A percentile compares a stretch with the other conserved stretches of the same genome.
Evolutionary conservation across 257 asterid genomes (phyloP).

Genomic region (Primulina huaijiensis): DNA sequence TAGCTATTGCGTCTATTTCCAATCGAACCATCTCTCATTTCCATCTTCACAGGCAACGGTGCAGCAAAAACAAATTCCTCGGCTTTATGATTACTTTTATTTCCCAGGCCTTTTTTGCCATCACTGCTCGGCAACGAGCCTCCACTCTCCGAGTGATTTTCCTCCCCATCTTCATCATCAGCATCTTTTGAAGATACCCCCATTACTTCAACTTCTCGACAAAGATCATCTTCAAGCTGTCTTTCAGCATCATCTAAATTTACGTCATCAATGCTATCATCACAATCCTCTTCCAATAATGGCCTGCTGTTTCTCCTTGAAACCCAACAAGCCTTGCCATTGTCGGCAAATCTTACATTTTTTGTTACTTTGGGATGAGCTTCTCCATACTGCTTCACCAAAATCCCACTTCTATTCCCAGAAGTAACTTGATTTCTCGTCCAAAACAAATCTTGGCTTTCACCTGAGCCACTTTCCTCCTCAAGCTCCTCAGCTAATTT

Average conservation of each 20-base stretch:
- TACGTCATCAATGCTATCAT: conserved; percentile 28
- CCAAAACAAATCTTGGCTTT: conserved; percentile 24
- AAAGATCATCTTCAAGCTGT: conserved; percentile 33
- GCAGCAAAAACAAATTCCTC: conserved; percentile 40
- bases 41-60: conserved; percentile 61
- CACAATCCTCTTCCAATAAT: conserved; percentile 29
- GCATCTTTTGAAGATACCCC: conserved; percentile 35
- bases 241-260: conserved; percentile 25
- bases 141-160: conserved; percentile 32
- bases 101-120: conserved; percentile 33
- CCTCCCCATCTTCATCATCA: conserved; percentile 39
- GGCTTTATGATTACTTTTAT: conserved; percentile 13
- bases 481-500: conserved; percentile 44
- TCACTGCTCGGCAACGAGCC: conserved; percentile 41
- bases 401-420: conserved; percentile 24
- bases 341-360: conserved; percentile 63
- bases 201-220: conserved; percentile 45
- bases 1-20: conserved; percentile 32
- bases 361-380: conserved; percentile 48
- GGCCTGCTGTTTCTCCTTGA: conserved; percentile 24
- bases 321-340: conserved; percentile 39
- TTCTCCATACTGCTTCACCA: conserved; percentile 29
- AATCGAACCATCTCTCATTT: conserved; percentile 31
- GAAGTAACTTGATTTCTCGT: conserved; percentile 27
- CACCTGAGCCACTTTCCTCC: conserved; percentile 35